Evolutionary conservation across 371 early-diverging fungal genomes (phyloP).

Genomic region (Mucor saturninus): DNA sequence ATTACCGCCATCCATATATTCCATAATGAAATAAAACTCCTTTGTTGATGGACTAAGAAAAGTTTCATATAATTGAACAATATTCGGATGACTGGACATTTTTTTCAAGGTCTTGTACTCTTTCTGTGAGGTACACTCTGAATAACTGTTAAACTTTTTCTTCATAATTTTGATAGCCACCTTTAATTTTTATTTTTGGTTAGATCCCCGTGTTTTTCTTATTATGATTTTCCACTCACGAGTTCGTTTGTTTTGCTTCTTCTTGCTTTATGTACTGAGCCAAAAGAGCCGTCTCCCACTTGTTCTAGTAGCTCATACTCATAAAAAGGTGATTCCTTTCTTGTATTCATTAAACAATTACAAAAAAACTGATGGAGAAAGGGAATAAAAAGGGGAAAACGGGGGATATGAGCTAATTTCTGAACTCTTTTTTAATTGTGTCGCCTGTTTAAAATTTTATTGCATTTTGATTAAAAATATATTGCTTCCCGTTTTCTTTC

Average conservation of each 20-base stretch:
- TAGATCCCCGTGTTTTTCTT: background rate
- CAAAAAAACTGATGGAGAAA: background rate
- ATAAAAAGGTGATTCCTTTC: conserved; percentile 28
- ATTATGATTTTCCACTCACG: conserved; percentile 47
- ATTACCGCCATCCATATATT: conserved; percentile 90
- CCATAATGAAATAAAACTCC: conserved; percentile 90
- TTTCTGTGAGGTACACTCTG: conserved; percentile 75
- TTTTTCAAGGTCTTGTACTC: conserved; percentile 74
- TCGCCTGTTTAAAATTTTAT: too few relatives aligned
- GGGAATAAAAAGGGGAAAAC: conserved; percentile 6
- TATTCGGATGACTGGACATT: conserved; percentile 76
- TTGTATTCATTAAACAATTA: conserved; percentile 1
- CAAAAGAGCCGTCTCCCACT: conserved; percentile 92
- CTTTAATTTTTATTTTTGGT: conserved; percentile 47
- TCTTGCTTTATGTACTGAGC: conserved; percentile 80
- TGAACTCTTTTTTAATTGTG: too few relatives aligned
- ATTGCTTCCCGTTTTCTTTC: too few relatives aligned
- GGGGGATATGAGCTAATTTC: background rate
- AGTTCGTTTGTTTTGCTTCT: conserved; percentile 70
- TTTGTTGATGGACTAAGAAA: conserved; percentile 70
- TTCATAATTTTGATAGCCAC: conserved; percentile 97
- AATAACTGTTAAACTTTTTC: conserved; percentile 75
- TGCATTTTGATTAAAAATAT: too few relatives aligned
- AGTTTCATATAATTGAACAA: conserved; percentile 82
- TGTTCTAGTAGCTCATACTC: conserved; percentile 77